These are phyloP conservation scores for Macaranga tanarius DNA, from an alignment of 441 rosid species.

Conservation along the genomic window DNA sequence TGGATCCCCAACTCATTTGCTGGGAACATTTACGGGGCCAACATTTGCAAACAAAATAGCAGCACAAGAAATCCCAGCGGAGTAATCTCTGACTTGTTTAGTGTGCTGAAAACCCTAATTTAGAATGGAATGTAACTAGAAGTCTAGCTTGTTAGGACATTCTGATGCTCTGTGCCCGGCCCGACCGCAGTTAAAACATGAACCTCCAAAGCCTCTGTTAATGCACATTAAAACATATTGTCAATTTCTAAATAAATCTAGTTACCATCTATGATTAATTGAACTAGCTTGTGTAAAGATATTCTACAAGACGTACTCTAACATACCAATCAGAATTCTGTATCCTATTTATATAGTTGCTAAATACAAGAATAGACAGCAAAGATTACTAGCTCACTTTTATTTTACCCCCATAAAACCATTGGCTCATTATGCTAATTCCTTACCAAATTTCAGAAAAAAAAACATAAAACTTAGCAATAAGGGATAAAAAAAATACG, in stretches of 20 bases:
- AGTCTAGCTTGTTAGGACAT: slow-evolving; percentile 60
- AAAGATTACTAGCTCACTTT: not conserved
- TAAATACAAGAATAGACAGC: no score
- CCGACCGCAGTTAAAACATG: slow-evolving; percentile 81
- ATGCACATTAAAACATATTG: slow-evolving; percentile 8
- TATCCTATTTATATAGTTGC: not conserved
- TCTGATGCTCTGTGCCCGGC: slow-evolving; percentile 92
- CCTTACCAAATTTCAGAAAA: not conserved
- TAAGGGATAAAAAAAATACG: not conserved
- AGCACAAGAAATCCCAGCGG: slow-evolving; percentile 11
- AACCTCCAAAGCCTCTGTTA: slow-evolving; percentile 73
- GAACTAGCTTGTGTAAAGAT: not conserved
- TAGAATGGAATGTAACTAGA: not conserved
- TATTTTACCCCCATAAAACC: not conserved
- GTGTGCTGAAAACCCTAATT: not conserved
- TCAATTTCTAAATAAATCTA: slow-evolving; percentile 8
- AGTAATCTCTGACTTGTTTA: not conserved
- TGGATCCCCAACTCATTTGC: slow-evolving; percentile 14
- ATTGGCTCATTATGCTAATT: not conserved
- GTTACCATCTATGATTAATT: not conserved
- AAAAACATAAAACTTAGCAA: not conserved
- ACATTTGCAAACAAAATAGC: slow-evolving; percentile 15
- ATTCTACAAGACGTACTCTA: not conserved
- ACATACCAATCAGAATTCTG: not conserved
- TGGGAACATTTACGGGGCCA: not conserved